Evolutionary conservation across 2,329 filamentous ascomycete genomes (phyloP).

Genomic region (Aureobasidium mangrovei): DNA sequence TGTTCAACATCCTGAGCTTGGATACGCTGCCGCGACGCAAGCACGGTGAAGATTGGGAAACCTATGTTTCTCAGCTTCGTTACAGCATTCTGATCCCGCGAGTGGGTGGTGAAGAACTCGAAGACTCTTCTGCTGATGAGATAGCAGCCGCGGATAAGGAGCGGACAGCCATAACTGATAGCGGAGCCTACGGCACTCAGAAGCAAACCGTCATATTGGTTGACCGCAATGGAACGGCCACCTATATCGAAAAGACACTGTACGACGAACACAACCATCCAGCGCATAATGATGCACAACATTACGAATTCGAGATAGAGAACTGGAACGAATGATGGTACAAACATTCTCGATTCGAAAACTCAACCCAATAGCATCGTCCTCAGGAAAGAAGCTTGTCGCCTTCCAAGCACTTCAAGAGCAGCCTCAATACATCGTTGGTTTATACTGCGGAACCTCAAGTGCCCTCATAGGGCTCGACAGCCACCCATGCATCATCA

Average conservation of each 20-base stretch:
- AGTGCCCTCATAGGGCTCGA: not conserved
- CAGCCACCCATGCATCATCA: not conserved
- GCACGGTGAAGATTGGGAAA: constrained; percentile 43
- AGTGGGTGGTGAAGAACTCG: constrained; percentile 41
- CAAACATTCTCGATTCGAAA: not conserved
- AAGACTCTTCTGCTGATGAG: constrained; percentile 31
- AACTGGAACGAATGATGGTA: constrained; percentile 23
- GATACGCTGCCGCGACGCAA: constrained; percentile 48
- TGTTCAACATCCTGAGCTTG: constrained; percentile 44
- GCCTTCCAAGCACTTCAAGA: too few species aligned
- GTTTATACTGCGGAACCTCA: too few species aligned
- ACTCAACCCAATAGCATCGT: too few species aligned
- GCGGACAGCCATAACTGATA: constrained; percentile 23
- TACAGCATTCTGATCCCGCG: constrained; percentile 54
- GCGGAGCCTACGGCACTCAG: constrained; percentile 54
- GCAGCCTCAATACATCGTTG: too few species aligned
- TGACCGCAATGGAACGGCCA: constrained; percentile 44
- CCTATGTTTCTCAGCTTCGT: constrained; percentile 47
- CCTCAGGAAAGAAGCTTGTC: too few species aligned
- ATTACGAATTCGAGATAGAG: constrained; percentile 44
- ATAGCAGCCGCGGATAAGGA: constrained; percentile 30
- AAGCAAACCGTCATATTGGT: constrained; percentile 56
- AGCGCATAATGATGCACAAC: constrained; percentile 38
- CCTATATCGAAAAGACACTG: constrained; percentile 55
- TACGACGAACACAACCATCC: constrained; percentile 45